A percentile compares a stretch with the other conserved stretches of the same genome.
Evolutionary conservation across 305 asterid species (phyloP).

Genomic region (Fraxinus velutina): DNA sequence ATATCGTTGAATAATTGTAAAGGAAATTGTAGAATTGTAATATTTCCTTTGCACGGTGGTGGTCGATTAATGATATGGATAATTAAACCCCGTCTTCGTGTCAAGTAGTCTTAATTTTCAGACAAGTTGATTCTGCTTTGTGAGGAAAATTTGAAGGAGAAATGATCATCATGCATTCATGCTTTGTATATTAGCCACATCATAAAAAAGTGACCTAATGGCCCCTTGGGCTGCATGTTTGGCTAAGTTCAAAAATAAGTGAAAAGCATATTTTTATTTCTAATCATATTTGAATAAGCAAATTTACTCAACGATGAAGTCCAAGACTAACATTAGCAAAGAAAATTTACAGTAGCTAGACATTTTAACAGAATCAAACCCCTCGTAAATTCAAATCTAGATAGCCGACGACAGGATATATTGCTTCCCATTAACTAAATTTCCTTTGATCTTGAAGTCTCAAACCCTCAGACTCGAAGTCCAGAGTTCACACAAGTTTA

Average conservation of each 20-base stretch:
- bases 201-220: not conserved
- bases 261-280: not conserved
- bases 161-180: not conserved
- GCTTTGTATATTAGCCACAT: not conserved
- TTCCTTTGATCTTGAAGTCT: not conserved
- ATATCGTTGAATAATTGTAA: slow-evolving; percentile 1
- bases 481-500: not conserved
- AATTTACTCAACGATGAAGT: not conserved
- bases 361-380: not conserved
- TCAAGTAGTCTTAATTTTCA: not conserved
- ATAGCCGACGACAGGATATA: not conserved
- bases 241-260: not conserved
- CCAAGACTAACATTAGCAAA: not conserved
- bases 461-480: not conserved
- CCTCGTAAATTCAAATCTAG: not conserved
- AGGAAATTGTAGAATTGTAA: slow-evolving; percentile 13
- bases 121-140: not conserved
- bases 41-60: not conserved
- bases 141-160: not conserved
- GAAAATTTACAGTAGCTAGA: not conserved
- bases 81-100: not conserved
- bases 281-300: not conserved
- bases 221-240: not conserved
- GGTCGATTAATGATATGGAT: not conserved
- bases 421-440: not conserved